Conservation (phyloP, 805 yeast species). For the Hanseniaspora clermontiae region DNA sequence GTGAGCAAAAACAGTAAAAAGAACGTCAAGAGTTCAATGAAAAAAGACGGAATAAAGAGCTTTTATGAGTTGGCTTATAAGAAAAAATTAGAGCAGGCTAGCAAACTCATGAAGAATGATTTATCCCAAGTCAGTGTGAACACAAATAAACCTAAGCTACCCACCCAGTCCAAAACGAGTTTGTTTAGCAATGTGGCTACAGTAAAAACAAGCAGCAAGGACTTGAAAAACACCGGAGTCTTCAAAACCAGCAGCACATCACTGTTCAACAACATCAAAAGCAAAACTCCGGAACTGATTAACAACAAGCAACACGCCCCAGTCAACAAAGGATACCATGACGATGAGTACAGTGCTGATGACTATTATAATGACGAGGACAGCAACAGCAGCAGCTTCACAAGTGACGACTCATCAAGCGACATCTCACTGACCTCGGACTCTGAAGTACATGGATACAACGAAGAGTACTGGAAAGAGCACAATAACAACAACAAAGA, state of each 20-base stretch:
- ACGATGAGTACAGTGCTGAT: conserved; percentile 6
- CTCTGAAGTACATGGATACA: conserved; percentile 17
- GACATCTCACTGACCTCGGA: conserved; percentile 26
- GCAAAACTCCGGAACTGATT: not conserved
- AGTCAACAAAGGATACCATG: not conserved
- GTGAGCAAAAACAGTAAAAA: conserved; percentile 19
- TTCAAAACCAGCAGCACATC: not conserved
- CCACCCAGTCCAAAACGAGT: not conserved
- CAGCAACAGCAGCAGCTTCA: conserved; percentile 5
- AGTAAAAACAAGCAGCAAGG: not conserved
- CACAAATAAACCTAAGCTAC: not conserved
- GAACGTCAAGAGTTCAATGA: conserved; percentile 16
- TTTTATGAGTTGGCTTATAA: conserved; percentile 21
- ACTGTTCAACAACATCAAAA: not conserved
- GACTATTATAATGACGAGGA: not conserved
- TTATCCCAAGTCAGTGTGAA: not conserved
- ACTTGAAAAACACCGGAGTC: not conserved
- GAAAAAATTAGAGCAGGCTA: not conserved
- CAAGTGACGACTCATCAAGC: conserved; percentile 11
- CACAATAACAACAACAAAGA: not conserved
- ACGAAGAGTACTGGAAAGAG: conserved; percentile 12
- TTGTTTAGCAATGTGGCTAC: not conserved
- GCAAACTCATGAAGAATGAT: not conserved
- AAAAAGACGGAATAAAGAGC: conserved; percentile 27
- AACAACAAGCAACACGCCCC: conserved; percentile 10